These are phyloP conservation scores for Mesembryanthemum crystallinum DNA, from an alignment of 148 eudicot species.

Conservation along the genomic window DNA sequence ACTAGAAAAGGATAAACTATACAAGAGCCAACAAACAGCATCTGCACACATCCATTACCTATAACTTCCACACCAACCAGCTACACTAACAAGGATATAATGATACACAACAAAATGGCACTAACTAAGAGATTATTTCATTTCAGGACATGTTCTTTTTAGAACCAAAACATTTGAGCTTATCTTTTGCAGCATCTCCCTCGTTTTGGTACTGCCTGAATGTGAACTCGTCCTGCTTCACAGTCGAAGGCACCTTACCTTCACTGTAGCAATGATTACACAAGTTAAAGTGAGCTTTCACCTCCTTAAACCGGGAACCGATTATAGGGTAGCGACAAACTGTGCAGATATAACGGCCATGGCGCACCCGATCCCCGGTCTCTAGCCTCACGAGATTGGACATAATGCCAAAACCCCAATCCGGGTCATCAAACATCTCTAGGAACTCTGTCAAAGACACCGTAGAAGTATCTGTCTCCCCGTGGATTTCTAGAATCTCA, in stretches of 20 bases:
- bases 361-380: constrained; percentile 74
- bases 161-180: constrained; percentile 73
- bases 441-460: constrained; percentile 65
- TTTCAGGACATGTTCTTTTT: constrained; percentile 38
- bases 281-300: constrained; percentile 67
- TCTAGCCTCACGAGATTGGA: constrained; percentile 74
- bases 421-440: constrained; percentile 83
- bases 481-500: constrained; percentile 81
- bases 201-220: constrained; percentile 82
- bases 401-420: constrained; percentile 91
- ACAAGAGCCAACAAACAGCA: not conserved
- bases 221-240: constrained; percentile 74
- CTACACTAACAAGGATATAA: not conserved
- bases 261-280: constrained; percentile 89
- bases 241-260: constrained; percentile 85
- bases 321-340: constrained; percentile 89
- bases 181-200: constrained; percentile 76
- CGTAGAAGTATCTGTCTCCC: constrained; percentile 56
- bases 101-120: not conserved
- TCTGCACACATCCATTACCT: not conserved
- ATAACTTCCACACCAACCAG: not conserved
- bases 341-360: constrained; percentile 65
- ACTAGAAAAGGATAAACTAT: not conserved
- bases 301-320: constrained; percentile 87
- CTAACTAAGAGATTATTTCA: not conserved